Conservation (phyloP, 108 stramenopile species). For the Skeletonema marinoi region DNA sequence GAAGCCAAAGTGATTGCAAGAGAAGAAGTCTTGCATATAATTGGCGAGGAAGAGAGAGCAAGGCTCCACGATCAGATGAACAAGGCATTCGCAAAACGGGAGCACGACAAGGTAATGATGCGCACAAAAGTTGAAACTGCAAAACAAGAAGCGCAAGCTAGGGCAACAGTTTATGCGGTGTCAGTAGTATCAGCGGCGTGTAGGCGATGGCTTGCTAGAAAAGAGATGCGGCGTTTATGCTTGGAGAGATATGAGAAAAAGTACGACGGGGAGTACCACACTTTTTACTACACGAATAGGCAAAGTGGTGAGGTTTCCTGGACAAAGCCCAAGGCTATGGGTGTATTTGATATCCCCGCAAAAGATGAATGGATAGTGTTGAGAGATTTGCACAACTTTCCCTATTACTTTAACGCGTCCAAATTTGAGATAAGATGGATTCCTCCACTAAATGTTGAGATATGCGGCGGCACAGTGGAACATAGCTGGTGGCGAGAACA, state of each 20-base stretch:
- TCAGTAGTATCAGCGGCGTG: slow-evolving; percentile 26
- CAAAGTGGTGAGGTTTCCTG: slow-evolving; percentile 14
- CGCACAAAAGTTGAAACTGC: slow-evolving; percentile 12
- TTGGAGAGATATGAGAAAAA: slow-evolving; percentile 31
- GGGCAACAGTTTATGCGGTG: slow-evolving; percentile 23
- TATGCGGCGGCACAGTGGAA: slow-evolving; percentile 25
- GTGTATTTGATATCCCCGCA: slow-evolving; percentile 31
- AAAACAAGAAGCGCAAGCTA: slow-evolving; percentile 2
- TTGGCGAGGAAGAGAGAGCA: slow-evolving; percentile 32
- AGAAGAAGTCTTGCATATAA: slow-evolving; percentile 28
- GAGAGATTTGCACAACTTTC: slow-evolving; percentile 41
- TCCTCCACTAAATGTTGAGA: slow-evolving; percentile 17
- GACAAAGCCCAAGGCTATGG: slow-evolving; percentile 47
- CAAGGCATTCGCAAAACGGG: slow-evolving; percentile 21
- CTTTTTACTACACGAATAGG: slow-evolving; percentile 36
- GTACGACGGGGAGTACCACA: slow-evolving; percentile 24
- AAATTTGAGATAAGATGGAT: slow-evolving; percentile 36
- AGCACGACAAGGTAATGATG: slow-evolving; percentile 17
- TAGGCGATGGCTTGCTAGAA: slow-evolving; percentile 38
- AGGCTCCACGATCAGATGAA: slow-evolving; percentile 24
- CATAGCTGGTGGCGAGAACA: slow-evolving; percentile 34
- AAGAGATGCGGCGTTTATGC: slow-evolving; percentile 26
- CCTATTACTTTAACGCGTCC: slow-evolving; percentile 41
- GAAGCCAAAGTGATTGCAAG: slow-evolving; percentile 37
- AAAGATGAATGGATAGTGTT: slow-evolving; percentile 44